Conservation (phyloP, 257 asterid genomes). For the Forsythia viridissima region DNA sequence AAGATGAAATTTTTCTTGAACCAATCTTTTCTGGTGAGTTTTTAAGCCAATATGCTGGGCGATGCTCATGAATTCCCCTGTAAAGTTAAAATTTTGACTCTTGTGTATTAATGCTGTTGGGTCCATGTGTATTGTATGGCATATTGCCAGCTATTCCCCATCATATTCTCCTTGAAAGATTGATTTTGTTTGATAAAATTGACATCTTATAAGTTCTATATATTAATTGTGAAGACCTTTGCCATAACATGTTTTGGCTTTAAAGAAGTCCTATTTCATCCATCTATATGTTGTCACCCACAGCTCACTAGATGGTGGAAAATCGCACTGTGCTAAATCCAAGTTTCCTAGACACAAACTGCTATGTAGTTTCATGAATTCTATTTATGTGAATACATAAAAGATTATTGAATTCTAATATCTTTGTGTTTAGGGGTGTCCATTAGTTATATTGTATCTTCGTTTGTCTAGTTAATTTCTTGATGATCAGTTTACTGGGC, state of each 20-base stretch:
- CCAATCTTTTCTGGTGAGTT: conserved; percentile 60
- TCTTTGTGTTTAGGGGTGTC: background rate
- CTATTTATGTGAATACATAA: background rate
- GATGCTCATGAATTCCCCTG: conserved; percentile 6
- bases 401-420: conserved; percentile 2
- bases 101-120: background rate
- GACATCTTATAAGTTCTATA: background rate
- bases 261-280: background rate
- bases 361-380: background rate
- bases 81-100: background rate
- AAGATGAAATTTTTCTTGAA: conserved; percentile 59
- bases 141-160: background rate
- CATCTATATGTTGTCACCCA: background rate
- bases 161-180: background rate
- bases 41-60: conserved; percentile 14
- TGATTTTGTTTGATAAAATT: background rate
- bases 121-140: background rate
- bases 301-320: background rate
- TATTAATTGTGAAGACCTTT: background rate
- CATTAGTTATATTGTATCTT: conserved; percentile 2
- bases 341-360: background rate
- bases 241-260: background rate
- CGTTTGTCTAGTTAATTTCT: background rate
- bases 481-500: background rate
- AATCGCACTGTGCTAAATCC: background rate